phyloP scores from a whole-genome alignment of 2,329 filamentous ascomycete genomes.

The Alternaria viburni region DNA sequence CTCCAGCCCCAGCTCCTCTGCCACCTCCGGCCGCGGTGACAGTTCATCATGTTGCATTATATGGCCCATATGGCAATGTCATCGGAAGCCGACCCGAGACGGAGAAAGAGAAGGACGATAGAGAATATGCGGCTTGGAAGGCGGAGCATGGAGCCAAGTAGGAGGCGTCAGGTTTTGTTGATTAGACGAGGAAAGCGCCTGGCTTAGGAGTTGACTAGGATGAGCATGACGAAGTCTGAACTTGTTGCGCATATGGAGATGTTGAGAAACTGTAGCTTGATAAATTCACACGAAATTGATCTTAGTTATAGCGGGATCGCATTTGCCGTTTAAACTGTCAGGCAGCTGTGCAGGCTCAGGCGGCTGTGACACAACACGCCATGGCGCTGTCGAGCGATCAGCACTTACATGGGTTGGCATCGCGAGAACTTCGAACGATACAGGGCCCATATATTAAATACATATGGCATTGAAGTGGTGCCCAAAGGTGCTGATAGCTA shows the following conservation, averaged over 20 bases:
- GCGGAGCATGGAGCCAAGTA: not conserved
- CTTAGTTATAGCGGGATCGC: not conserved
- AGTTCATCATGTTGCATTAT: too few relatives aligned
- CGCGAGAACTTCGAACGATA: not conserved
- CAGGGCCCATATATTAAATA: too few relatives aligned
- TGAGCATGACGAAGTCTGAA: not conserved
- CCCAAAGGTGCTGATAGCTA: not conserved
- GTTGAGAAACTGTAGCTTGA: not conserved
- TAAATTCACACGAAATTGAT: not conserved
- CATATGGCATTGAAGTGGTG: too few relatives aligned
- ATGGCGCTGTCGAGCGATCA: not conserved
- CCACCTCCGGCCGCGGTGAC: not conserved
- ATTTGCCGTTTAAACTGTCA: not conserved
- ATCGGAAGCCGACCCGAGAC: not conserved
- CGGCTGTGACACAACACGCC: not conserved
- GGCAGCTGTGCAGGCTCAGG: not conserved
- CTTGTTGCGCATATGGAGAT: not conserved
- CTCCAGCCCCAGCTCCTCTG: not conserved
- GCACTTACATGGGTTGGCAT: not conserved
- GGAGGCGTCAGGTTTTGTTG: too few relatives aligned
- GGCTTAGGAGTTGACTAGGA: not conserved
- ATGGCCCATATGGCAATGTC: not conserved
- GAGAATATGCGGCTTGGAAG: slow-evolving; percentile 3
- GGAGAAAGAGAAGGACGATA: not conserved
- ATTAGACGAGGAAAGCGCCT: not conserved